phyloP scores from a whole-genome alignment of 202 grass and related monocot species.

The Miscanthus sacchariflorus region DNA sequence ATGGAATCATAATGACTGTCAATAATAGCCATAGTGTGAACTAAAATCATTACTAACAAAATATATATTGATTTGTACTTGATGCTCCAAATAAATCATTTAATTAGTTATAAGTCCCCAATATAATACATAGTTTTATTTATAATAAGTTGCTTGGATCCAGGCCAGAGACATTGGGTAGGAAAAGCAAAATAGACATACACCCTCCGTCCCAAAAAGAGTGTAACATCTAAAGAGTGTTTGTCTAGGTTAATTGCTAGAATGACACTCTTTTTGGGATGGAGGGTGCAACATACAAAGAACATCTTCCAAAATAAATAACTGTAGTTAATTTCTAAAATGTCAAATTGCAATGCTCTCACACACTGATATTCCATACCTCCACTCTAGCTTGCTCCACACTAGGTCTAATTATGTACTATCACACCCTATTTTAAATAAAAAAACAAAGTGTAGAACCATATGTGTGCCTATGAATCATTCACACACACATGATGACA shows the following conservation, averaged over 20 bases:
- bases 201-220: too few species aligned
- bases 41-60: not conserved
- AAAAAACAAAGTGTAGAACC: too few species aligned
- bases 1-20: not conserved
- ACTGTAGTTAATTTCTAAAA: not conserved
- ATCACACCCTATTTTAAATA: too few species aligned
- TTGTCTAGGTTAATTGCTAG: too few species aligned
- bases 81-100: not conserved
- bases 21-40: not conserved
- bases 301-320: not conserved
- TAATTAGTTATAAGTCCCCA: not conserved
- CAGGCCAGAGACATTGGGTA: not conserved
- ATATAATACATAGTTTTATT: not conserved
- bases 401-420: not conserved
- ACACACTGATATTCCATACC: not conserved
- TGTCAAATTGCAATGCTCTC: not conserved
- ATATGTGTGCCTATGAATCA: too few species aligned
- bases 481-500: too few species aligned
- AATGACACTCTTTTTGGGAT: too few species aligned
- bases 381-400: too few species aligned
- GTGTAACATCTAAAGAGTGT: too few species aligned
- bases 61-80: not conserved
- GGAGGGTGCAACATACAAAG: not conserved
- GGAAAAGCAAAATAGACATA: not conserved
- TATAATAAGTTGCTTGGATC: not conserved